A percentile compares a stretch with the other conserved stretches of the same genome.
These are phyloP conservation scores for Salix suchowensis DNA, from an alignment of 345 rosid genomes.

Conservation along the genomic window DNA sequence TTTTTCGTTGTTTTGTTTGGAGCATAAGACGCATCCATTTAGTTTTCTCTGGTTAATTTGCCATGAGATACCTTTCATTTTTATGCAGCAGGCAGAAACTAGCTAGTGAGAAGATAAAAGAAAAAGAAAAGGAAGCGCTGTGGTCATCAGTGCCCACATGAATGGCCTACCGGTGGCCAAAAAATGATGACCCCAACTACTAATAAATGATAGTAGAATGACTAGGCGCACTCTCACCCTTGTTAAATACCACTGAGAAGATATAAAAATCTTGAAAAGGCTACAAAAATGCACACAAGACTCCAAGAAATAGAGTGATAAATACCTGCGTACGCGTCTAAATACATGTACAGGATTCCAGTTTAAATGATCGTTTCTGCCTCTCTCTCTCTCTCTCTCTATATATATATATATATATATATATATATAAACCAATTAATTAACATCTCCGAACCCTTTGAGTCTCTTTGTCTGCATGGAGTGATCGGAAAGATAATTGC, in stretches of 20 bases:
- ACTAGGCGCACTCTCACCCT: background rate
- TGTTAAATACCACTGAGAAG: background rate
- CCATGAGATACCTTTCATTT: background rate
- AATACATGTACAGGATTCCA: too few species aligned
- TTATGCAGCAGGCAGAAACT: background rate
- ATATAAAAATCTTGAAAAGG: background rate
- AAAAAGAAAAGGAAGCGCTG: background rate
- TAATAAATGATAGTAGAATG: background rate
- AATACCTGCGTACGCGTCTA: background rate
- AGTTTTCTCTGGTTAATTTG: background rate
- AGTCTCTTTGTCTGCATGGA: conserved; percentile 8
- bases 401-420: too few species aligned
- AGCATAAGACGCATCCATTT: background rate
- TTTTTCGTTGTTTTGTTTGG: background rate
- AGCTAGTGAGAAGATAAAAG: background rate
- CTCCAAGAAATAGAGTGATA: background rate
- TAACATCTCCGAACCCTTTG: background rate
- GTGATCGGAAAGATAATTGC: conserved; percentile 27
- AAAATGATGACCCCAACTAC: conserved; percentile 44
- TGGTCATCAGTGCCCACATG: background rate
- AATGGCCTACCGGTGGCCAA: conserved; percentile 29
- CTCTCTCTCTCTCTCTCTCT: too few species aligned
- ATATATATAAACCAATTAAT: too few species aligned
- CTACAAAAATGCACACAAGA: background rate
- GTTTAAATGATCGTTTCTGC: too few species aligned